Evolutionary conservation across 2,329 filamentous ascomycete genomes (phyloP), one percentile per base, ranked within the genome.

Genomic region (Colletotrichum coccodes): DNA sequence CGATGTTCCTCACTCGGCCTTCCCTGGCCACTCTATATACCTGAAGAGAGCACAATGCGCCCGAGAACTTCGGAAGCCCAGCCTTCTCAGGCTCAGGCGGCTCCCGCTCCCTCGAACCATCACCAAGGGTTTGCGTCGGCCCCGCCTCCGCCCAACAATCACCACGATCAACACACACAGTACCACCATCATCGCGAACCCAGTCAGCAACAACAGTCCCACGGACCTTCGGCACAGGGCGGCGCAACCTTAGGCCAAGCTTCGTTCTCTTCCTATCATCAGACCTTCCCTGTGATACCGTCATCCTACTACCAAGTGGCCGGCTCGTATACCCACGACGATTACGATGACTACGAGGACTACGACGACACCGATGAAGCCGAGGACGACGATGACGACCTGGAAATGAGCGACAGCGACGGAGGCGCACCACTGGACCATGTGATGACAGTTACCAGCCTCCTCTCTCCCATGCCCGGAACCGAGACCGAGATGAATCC

Each of bases 391-490:
- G 68, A 71, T 23, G 64, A 71, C 34, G 74, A 76, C 36, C 64
- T 76, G 38, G 76, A 75, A 40, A 77, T 81, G 77, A 79, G 75
- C 73, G 79, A 80, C 26, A 76, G 73, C 61, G 78, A 80, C 60
- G 76, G 77, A 32, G 78, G 79, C 50, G 77, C 72, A 57, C 72
- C 75, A 38, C 56, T 68, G 32, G 60, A 38, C 34, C 54, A 52
- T 30, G 60, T 70, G 56, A 50, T 57, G 63, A 50, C 60, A 40
- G 70, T 68, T n/a, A 52, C 54, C 28, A 71, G 30, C 47, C 65
- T 61, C 14, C 38, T 56, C 12, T 65, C 66, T 21, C 59, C 71
- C 4, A 58, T 64, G 36, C 38, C 66, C 9, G 64, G 67, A 14
- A 23, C 21, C 60, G 62, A 50, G 30, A n/a, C 64, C 30, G 28